Evolutionary conservation across 495 filamentous ascomycete species (phyloP).

Genomic region (Tuber melanosporum): DNA sequence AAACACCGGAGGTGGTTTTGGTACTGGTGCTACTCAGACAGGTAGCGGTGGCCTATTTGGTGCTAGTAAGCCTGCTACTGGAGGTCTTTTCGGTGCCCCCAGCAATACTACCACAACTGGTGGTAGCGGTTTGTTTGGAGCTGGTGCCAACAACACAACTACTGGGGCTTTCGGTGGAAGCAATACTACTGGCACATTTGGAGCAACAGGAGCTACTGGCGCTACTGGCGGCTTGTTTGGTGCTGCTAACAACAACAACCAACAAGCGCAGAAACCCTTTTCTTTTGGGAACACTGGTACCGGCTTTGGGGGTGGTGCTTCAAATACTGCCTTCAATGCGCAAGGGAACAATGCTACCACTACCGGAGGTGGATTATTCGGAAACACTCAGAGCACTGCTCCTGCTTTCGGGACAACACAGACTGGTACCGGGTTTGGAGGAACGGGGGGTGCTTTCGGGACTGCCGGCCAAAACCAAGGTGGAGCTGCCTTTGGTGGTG

Average conservation of each 20-base stretch:
- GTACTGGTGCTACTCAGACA: conserved; percentile 48
- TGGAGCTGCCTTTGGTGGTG: conserved; percentile 40
- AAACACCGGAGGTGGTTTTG: conserved; percentile 37
- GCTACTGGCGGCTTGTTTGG: conserved; percentile 44
- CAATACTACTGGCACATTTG: conserved; percentile 43
- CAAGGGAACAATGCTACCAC: conserved; percentile 41
- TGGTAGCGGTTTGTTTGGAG: conserved; percentile 54
- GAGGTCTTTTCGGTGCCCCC: conserved; percentile 48
- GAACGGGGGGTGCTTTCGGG: conserved; percentile 43
- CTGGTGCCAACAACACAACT: conserved; percentile 41
- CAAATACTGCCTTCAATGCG: conserved; percentile 57
- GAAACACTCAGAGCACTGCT: conserved; percentile 42
- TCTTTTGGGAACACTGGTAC: conserved; percentile 35
- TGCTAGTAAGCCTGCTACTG: conserved; percentile 45
- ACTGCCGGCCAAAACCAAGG: conserved; percentile 43
- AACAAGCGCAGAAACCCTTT: conserved; percentile 32
- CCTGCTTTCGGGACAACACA: conserved; percentile 39
- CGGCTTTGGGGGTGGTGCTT: conserved; percentile 40
- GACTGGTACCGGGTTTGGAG: conserved; percentile 32
- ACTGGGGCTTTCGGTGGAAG: conserved; percentile 37
- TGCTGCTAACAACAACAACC: conserved; percentile 24
- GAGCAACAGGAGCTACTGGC: conserved; percentile 40
- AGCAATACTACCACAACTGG: conserved; percentile 45
- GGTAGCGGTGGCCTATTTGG: conserved; percentile 48
- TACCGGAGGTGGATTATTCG: conserved; percentile 49